Conservation (phyloP, 805 yeast genomes). For the Wickerhamiella spandovensis region DNA sequence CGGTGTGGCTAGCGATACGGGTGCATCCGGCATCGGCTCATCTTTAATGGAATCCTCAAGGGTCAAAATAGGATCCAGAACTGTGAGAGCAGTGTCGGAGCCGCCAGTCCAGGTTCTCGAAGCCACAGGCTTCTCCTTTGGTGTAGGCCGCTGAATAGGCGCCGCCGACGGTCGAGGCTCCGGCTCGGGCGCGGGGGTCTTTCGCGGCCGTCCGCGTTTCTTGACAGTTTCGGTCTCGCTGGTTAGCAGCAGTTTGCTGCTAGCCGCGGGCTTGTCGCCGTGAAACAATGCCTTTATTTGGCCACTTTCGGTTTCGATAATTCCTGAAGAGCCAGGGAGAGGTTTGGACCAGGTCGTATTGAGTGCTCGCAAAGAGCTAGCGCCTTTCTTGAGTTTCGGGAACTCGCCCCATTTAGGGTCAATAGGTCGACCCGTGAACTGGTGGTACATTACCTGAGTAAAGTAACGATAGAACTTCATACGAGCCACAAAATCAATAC, state of each 20-base stretch:
- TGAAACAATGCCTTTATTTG: conserved; percentile 15
- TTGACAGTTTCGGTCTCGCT: background rate
- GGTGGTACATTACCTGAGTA: conserved; percentile 30
- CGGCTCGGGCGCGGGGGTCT: conserved; percentile 5
- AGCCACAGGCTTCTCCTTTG: background rate
- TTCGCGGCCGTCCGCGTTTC: conserved; percentile 18
- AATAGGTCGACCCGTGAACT: conserved; percentile 20
- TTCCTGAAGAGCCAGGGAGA: conserved; percentile 8
- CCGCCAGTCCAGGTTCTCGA: background rate
- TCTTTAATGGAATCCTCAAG: background rate
- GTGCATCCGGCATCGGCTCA: conserved; percentile 1
- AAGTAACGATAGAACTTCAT: conserved; percentile 57
- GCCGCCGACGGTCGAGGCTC: background rate
- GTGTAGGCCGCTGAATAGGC: background rate
- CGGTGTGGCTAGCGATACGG: background rate
- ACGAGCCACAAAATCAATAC: conserved; percentile 63
- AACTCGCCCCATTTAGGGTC: conserved; percentile 23
- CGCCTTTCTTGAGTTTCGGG: background rate
- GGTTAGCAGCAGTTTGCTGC: background rate
- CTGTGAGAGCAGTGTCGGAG: background rate
- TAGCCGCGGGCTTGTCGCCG: conserved; percentile 14
- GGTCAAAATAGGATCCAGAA: background rate
- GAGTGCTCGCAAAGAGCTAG: conserved; percentile 5
- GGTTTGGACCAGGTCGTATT: background rate
- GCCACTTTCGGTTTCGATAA: conserved; percentile 8